Evolutionary conservation across 768 basidiomycete species (phyloP), one percentile per base, ranked within the genome.

Genomic region (Punctularia strigosozonata): DNA sequence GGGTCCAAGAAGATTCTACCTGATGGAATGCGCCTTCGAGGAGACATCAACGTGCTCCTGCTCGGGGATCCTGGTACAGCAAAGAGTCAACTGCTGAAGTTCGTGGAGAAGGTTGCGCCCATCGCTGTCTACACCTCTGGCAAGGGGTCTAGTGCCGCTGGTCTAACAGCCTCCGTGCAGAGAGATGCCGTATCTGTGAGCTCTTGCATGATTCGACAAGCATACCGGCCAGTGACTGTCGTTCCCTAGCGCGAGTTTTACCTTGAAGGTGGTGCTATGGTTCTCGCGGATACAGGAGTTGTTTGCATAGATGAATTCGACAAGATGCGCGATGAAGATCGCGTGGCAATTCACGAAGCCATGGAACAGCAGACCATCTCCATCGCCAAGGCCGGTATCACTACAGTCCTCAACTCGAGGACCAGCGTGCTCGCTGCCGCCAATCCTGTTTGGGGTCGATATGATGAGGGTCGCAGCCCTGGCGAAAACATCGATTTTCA

Each of bases 341-440:
- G 95, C 40, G 95, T 98, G 4, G 95, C 95, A 0, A 98, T 98
- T 43, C 95, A 98, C 60, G 95, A 98, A 63, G 95, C 94, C 12
- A 99, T 99, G 95, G 95, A 99, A 53, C 95, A 99, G 54, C 94
- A 98, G 53, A 99, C 95, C 0, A 98, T 99, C 49, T 98, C 95
- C 2, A 97, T 99, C 46, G 94, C 94, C 14, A 98, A 99, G 57
- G 95, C 95, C 4, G 95, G 94, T 44, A 99, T 99, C 40, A 97
- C 95, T 1, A 99, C 94, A 2, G 89, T 97, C 5, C 63, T 99
- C 8, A 99, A 99, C 60, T 92, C 91, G 2, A 65, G 94, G 26
- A 97, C 95, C 0, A 91, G 87, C 44, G 94, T 98, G 3, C 72
- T 99, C 31, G 94, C 94, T 1, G 94, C 94, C 2, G 94, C 94